A percentile compares a stretch with the other conserved stretches of the same genome.
Conservation (phyloP, 2,329 filamentous ascomycete species). For the Pseudogymnoascus sp. region DNA sequence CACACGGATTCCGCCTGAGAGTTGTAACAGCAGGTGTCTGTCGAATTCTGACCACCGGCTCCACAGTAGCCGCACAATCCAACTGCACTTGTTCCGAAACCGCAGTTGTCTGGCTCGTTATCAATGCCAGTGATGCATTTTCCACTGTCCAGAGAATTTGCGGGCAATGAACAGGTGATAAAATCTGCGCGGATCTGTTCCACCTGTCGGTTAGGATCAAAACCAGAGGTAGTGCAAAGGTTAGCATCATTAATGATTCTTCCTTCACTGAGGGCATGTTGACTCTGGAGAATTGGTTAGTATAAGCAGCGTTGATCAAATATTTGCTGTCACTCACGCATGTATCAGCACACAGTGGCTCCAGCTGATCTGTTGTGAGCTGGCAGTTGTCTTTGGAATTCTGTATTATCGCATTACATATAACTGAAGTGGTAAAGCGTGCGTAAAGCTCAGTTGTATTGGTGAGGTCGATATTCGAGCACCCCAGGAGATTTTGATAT, state of each 20-base stretch:
- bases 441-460: constrained; percentile 81
- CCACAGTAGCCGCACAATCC: constrained; percentile 85
- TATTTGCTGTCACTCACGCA: constrained; percentile 52
- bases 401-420: constrained; percentile 92
- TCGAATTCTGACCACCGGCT: constrained; percentile 77
- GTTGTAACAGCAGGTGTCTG: constrained; percentile 88
- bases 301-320: constrained; percentile 16
- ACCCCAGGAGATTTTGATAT: constrained; percentile 75
- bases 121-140: constrained; percentile 66
- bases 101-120: constrained; percentile 84
- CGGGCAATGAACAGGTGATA: constrained; percentile 75
- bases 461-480: constrained; percentile 64
- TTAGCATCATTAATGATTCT: constrained; percentile 65
- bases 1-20: constrained; percentile 69
- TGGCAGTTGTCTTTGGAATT: constrained; percentile 67
- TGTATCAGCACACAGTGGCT: constrained; percentile 78
- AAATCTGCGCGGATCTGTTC: constrained; percentile 87
- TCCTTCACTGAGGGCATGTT: constrained; percentile 83
- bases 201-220: constrained; percentile 52
- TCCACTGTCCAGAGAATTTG: constrained; percentile 60
- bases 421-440: constrained; percentile 80
- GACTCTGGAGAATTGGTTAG: constrained; percentile 45
- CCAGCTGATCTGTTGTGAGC: constrained; percentile 53
- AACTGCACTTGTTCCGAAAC: constrained; percentile 61
- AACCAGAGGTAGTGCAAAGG: constrained; percentile 49